Evolutionary conservation across 805 yeast species (phyloP).

Genomic region (Myxozyma sirexii): DNA sequence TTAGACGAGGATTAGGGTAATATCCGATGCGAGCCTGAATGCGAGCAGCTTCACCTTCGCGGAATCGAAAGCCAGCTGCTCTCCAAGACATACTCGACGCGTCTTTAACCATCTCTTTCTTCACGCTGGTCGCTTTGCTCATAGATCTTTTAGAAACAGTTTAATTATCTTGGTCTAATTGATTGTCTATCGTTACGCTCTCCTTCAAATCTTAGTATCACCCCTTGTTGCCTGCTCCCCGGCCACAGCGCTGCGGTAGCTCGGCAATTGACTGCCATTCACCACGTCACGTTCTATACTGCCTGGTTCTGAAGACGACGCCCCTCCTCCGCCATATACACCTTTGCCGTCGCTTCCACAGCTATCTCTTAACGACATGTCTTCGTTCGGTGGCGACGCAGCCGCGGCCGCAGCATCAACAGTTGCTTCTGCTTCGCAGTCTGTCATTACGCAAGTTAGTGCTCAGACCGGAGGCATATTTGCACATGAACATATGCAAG

Average conservation of each 20-base stretch:
- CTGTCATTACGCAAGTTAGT: constrained; percentile 13
- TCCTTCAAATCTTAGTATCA: background rate
- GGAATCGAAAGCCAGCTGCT: background rate
- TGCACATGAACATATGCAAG: background rate
- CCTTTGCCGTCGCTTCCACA: constrained; percentile 22
- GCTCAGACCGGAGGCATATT: constrained; percentile 3
- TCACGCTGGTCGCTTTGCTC: too few species aligned
- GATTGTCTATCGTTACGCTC: background rate
- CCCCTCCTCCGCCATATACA: constrained; percentile 30
- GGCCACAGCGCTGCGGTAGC: constrained; percentile 12
- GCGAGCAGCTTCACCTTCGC: background rate
- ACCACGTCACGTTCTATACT: constrained; percentile 12
- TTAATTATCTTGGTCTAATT: background rate
- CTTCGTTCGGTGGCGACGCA: constrained; percentile 16
- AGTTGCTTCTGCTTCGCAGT: constrained; percentile 11
- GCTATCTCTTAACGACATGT: constrained; percentile 9
- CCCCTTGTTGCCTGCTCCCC: constrained; percentile 4
- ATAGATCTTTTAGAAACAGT: background rate
- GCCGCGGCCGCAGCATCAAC: constrained; percentile 13
- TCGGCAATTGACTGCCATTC: background rate
- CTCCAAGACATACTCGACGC: background rate
- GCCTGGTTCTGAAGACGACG: constrained; percentile 18
- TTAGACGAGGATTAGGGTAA: background rate
- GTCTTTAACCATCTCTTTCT: background rate
- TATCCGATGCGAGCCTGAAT: background rate